phyloP scores from a whole-genome alignment of 108 stramenopile genomes.

The Bacterosira constricta region DNA sequence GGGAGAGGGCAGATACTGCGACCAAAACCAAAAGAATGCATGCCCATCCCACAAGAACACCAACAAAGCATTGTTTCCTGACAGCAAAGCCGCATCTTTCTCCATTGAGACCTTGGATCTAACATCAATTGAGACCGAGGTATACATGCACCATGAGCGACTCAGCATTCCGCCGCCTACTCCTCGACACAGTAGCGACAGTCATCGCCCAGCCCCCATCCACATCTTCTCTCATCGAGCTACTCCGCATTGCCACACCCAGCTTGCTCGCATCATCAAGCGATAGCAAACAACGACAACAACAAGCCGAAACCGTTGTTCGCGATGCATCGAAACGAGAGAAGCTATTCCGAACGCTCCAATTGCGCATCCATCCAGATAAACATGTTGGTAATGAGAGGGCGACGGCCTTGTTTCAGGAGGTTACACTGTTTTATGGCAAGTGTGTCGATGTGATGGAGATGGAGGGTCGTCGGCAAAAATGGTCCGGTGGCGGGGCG shows the following conservation, averaged over 20 bases:
- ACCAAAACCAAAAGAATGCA: too few species aligned
- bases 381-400: slow-evolving; percentile 24
- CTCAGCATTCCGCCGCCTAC: slow-evolving; percentile 23
- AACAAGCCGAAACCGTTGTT: slow-evolving; percentile 1
- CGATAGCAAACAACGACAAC: background rate
- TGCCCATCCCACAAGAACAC: too few species aligned
- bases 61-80: too few species aligned
- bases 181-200: slow-evolving; percentile 23
- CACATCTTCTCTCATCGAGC: slow-evolving; percentile 12
- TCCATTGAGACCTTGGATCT: too few species aligned
- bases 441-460: slow-evolving; percentile 10
- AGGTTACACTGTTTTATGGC: slow-evolving; percentile 17
- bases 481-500: too few species aligned
- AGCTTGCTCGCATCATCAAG: background rate
- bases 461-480: slow-evolving; percentile 3
- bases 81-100: too few species aligned
- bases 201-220: slow-evolving; percentile 12
- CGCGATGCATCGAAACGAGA: slow-evolving; percentile 10
- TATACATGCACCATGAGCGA: too few species aligned
- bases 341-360: slow-evolving; percentile 14
- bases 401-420: slow-evolving; percentile 21
- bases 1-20: too few species aligned
- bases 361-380: slow-evolving; percentile 25
- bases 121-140: too few species aligned
- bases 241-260: slow-evolving; percentile 20